Evolutionary conservation across 257 asterid genomes (phyloP).

Genomic region (Ocimum tenuiflorum): DNA sequence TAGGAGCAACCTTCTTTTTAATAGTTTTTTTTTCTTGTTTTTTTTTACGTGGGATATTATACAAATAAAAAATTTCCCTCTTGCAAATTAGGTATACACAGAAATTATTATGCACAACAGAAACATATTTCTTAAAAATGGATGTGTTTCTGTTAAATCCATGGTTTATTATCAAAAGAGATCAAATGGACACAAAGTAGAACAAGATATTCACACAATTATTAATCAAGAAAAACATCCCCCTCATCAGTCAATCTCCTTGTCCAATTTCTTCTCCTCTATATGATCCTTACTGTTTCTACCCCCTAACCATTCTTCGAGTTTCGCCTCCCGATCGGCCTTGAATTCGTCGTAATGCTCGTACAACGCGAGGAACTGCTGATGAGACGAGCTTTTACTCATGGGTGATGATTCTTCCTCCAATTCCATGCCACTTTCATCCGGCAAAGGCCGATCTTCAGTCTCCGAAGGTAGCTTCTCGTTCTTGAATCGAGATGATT

Average conservation of each 20-base stretch:
- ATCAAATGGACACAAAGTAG: no score
- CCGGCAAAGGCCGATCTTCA: constrained; percentile 38
- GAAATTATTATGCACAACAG: no score
- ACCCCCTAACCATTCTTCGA: constrained; percentile 77
- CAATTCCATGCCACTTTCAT: constrained; percentile 34
- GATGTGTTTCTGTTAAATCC: no score
- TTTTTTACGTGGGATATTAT: no score
- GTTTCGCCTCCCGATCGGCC: constrained; percentile 71
- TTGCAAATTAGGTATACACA: no score
- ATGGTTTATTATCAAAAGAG: no score
- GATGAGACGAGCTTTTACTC: constrained; percentile 34
- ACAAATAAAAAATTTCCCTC: no score
- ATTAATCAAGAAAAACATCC: neutral
- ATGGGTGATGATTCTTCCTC: constrained; percentile 42
- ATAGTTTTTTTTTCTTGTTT: no score
- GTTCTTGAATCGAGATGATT: constrained; percentile 23
- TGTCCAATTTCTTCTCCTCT: neutral
- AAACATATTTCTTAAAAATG: no score
- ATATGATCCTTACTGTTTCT: constrained; percentile 9
- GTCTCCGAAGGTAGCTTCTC: constrained; percentile 21
- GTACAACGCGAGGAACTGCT: constrained; percentile 37
- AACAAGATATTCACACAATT: neutral
- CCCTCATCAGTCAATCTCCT: neutral
- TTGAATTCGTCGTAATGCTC: constrained; percentile 57
- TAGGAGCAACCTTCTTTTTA: no score